phyloP scores from a whole-genome alignment of 345 rosid genomes.

The Geranium brycei region DNA sequence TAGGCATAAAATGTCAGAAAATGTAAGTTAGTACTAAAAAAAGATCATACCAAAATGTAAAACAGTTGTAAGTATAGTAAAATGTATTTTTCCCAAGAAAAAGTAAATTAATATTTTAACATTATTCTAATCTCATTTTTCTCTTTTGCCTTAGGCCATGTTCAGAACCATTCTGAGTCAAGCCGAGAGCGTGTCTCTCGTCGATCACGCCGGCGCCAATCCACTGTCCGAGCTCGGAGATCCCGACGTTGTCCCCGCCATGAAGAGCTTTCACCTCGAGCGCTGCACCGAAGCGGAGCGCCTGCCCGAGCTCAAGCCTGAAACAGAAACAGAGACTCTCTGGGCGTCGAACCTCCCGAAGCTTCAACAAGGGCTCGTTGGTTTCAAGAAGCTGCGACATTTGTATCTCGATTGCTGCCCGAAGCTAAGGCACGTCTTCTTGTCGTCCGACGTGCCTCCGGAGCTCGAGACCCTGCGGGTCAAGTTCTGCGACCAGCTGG shows the following conservation, averaged over 20 bases:
- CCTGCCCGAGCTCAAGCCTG: constrained; percentile 9
- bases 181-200: constrained; percentile 20
- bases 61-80: no score
- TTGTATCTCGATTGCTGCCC: constrained; percentile 40
- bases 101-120: no score
- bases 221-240: constrained; percentile 20
- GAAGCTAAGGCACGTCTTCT: constrained; percentile 18
- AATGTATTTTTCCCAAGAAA: no score
- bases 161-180: constrained; percentile 9
- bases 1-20: no score
- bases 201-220: constrained; percentile 12
- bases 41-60: no score
- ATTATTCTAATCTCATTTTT: no score
- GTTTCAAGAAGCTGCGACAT: constrained; percentile 23
- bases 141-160: neutral
- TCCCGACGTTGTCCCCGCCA: constrained; percentile 6
- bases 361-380: constrained; percentile 7
- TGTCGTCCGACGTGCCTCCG: constrained; percentile 13
- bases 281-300: constrained; percentile 19
- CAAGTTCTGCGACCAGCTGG: constrained; percentile 31
- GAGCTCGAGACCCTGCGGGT: constrained; percentile 25
- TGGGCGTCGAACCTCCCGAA: constrained; percentile 26
- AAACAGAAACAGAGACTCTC: constrained; percentile 25
- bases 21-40: no score
- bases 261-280: constrained; percentile 27